Base-by-base conservation (phyloP, 164 flowering plant genomes). In the Magnolia changhungtana region DNA sequence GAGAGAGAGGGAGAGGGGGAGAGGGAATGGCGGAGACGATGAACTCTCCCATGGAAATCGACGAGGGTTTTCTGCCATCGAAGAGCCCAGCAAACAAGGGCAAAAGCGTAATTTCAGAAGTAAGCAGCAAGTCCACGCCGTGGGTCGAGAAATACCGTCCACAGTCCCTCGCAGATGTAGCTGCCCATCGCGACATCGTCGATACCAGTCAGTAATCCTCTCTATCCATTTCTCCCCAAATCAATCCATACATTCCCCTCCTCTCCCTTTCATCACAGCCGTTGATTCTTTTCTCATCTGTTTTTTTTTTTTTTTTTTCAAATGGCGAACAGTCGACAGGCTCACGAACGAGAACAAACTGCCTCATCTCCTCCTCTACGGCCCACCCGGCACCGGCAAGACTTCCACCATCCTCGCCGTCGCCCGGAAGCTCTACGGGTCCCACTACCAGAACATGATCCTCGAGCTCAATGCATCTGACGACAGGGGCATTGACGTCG, bases 121-220 rank as follows among this genome's bases (percentile, higher is more conserved):
- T 18, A 2, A 23, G 45, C 20, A 81, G 77, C 64, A 88, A 84
- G 76, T 86, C 91, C 65, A 88, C 87, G 1, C 99, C 97, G 1
- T 96, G 98, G 98, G 99, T 96, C 51, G 99, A 94, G 84, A 96
- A 96, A 82, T 94, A 86, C 87, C 95, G 98, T 18, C 99, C 99
- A n/a, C 94, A 90, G 72, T 90, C 98, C 67, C 96, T 96, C 59
- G 91, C 94, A 66, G 99, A 96, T 76, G 99, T 96, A 69, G 98
- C 99, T 29, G 98, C 98, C 45, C 98, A 96, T 72, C 94, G 98
- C 45, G 98, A 96, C 87, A 94, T 96, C 68, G 83, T 96, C 55
- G 95, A 94, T 67, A 94, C 99, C 58, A 89, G 99, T 95, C 83
- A 78, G 8, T 73, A 8, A 61, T 69, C 31, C 72, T 0, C n/a